A percentile compares a stretch with the other conserved stretches of the same genome.
Conservation (phyloP, 352 stramenopile genomes). For the Phytophthora agathidicida region DNA sequence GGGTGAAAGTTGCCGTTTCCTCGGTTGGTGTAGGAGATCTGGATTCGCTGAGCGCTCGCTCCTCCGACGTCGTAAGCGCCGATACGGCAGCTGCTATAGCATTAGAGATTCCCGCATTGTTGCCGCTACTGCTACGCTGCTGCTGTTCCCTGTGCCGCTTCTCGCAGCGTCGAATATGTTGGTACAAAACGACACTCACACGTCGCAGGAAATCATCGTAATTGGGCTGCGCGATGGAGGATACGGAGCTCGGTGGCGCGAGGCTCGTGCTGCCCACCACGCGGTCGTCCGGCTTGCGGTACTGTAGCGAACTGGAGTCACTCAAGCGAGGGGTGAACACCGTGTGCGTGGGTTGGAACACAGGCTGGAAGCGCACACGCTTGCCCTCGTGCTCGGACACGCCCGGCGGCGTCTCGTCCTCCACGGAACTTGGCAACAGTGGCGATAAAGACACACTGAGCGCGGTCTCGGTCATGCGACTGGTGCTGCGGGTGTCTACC, state of each 20-base stretch:
- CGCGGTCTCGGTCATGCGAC: conserved; percentile 46
- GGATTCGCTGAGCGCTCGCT: conserved; percentile 22
- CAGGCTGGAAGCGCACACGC: conserved; percentile 70
- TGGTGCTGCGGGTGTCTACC: conserved; percentile 44
- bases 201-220: conserved; percentile 91
- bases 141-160: conserved; percentile 77
- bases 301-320: conserved; percentile 70
- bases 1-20: conserved; percentile 10
- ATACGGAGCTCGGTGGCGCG: conserved; percentile 71
- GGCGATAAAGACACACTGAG: conserved; percentile 82
- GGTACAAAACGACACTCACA: conserved; percentile 90
- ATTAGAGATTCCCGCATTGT: conserved; percentile 10
- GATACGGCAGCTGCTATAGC: conserved; percentile 31
- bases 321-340: conserved; percentile 84
- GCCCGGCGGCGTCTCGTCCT: conserved; percentile 48
- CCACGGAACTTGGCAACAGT: conserved; percentile 77
- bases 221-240: conserved; percentile 88
- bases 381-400: conserved; percentile 32
- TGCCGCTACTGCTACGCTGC: conserved; percentile 28
- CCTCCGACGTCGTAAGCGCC: conserved; percentile 19
- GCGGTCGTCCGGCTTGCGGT: conserved; percentile 82
- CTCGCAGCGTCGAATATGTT: conserved; percentile 89
- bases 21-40: conserved; percentile 20
- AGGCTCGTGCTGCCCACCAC: conserved; percentile 66
- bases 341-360: conserved; percentile 86